Evolutionary conservation across 169 alveolate genomes (phyloP).

Genomic region (Plasmodium malariae): DNA sequence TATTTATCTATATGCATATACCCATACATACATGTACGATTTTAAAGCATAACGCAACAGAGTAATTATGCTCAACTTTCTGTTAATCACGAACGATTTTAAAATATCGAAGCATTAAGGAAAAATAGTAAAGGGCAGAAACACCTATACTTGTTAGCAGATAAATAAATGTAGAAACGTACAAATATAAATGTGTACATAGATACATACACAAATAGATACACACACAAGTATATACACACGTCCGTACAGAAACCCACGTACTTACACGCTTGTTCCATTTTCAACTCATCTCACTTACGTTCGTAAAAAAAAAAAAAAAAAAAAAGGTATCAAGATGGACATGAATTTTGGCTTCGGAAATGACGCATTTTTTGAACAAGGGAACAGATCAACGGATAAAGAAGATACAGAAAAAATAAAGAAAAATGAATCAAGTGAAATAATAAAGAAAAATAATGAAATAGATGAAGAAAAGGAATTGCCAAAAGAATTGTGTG

Average conservation of each 20-base stretch:
- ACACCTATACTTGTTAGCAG: too few relatives aligned
- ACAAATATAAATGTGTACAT: background rate
- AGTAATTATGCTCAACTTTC: too few relatives aligned
- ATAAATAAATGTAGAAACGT: background rate
- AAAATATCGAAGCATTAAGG: too few relatives aligned
- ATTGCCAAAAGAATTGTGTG: constrained; percentile 66
- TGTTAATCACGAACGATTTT: too few relatives aligned
- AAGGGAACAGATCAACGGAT: constrained; percentile 69
- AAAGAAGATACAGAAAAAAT: constrained; percentile 45
- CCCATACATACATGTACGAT: too few relatives aligned
- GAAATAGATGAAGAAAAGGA: constrained; percentile 55
- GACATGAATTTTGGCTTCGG: constrained; percentile 72
- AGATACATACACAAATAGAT: background rate
- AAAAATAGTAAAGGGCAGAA: too few relatives aligned
- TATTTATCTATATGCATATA: too few relatives aligned
- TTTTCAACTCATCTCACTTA: background rate
- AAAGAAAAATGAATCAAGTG: constrained; percentile 25
- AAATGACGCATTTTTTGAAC: constrained; percentile 53
- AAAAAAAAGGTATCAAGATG: background rate
- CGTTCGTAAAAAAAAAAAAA: background rate
- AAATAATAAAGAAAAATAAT: background rate
- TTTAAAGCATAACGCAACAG: too few relatives aligned
- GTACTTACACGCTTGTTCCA: background rate
- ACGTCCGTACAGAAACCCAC: background rate
- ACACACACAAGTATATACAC: background rate